These are phyloP conservation scores for Petrea volubilis DNA, from an alignment of 257 asterid genomes.

Conservation along the genomic window DNA sequence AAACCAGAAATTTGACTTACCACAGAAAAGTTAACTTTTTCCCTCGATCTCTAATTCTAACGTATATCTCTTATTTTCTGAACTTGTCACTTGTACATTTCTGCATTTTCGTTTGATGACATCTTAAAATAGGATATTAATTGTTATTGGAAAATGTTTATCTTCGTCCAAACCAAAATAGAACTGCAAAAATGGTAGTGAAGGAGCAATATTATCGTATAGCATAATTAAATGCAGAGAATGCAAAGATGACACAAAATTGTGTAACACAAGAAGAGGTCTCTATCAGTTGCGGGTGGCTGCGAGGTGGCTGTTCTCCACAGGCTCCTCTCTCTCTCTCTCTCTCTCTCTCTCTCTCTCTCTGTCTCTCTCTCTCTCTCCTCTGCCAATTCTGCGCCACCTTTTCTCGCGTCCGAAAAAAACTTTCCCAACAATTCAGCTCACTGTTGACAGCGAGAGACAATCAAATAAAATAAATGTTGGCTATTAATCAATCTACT, in stretches of 20 bases:
- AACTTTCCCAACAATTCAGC: slow-evolving; percentile 75
- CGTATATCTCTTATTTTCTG: no score
- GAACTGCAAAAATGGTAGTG: neutral
- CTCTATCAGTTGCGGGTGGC: slow-evolving; percentile 66
- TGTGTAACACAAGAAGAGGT: slow-evolving; percentile 24
- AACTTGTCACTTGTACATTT: no score
- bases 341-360: neutral
- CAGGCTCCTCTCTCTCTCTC: neutral
- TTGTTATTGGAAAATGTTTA: no score
- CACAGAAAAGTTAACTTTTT: neutral
- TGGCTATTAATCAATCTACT: slow-evolving; percentile 26
- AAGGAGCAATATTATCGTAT: neutral
- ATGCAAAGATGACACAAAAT: neutral
- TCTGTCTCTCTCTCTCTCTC: neutral
- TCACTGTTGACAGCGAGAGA: slow-evolving; percentile 41
- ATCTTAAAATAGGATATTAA: no score
- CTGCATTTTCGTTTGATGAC: no score
- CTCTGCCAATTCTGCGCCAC: slow-evolving; percentile 50
- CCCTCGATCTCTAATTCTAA: neutral
- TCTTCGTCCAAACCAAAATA: no score
- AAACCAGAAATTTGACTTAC: neutral
- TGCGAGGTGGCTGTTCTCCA: neutral
- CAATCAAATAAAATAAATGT: slow-evolving; percentile 28
- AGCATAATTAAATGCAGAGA: no score
- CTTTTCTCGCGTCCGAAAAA: slow-evolving; percentile 45